Evolutionary conservation across 176 grass and related monocot genomes (phyloP).

Genomic region (Oryza coarctata): DNA sequence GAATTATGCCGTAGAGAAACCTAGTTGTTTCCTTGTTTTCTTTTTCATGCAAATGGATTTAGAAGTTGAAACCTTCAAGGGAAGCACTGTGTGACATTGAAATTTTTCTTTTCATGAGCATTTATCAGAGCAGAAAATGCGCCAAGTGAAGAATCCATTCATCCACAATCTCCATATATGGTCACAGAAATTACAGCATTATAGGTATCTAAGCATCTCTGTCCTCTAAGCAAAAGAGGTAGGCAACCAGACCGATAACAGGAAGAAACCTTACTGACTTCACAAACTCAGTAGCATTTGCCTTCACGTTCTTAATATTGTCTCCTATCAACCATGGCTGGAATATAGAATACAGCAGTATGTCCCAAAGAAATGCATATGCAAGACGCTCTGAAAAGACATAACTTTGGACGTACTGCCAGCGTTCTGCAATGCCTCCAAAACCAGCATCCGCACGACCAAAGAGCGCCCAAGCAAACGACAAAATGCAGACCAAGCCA

Average conservation of each 20-base stretch:
- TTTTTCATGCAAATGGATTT: constrained; percentile 7
- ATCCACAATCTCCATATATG: too few species aligned
- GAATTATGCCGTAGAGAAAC: constrained; percentile 7
- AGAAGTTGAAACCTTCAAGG: neutral
- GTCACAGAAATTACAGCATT: neutral
- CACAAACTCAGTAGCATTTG: constrained; percentile 36
- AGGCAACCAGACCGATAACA: constrained; percentile 70
- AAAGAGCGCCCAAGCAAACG: constrained; percentile 60
- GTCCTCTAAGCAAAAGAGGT: constrained; percentile 60
- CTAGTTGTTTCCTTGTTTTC: neutral
- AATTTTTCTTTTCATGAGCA: neutral
- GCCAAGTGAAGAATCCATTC: neutral
- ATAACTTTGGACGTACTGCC: constrained; percentile 55
- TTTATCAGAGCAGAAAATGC: neutral
- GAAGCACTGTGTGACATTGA: neutral
- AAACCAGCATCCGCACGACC: constrained; percentile 54
- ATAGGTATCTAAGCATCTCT: neutral
- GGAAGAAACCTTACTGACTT: constrained; percentile 63
- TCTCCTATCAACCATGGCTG: constrained; percentile 92
- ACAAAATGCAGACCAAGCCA: constrained; percentile 51
- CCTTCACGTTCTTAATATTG: constrained; percentile 71
- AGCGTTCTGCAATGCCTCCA: constrained; percentile 58
- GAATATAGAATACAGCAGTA: constrained; percentile 71
- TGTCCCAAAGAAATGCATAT: constrained; percentile 89
- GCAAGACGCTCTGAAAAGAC: constrained; percentile 69